Evolutionary conservation across 176 grass and related monocot species (phyloP).

Genomic region (Ensete glaucum): DNA sequence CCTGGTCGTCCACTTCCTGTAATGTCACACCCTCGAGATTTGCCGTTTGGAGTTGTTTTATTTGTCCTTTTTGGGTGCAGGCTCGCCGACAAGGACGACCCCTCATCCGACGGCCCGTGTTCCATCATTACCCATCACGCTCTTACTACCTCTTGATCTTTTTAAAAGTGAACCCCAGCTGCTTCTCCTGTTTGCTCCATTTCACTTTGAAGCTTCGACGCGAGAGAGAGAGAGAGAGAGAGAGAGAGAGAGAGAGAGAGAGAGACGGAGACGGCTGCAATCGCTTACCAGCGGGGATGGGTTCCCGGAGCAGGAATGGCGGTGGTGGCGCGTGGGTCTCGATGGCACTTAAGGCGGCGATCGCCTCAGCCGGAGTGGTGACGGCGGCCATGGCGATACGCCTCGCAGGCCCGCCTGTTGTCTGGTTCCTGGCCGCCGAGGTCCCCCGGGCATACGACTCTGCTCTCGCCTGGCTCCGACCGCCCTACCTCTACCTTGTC

Average conservation of each 20-base stretch:
- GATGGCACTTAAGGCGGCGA: slow-evolving; percentile 43
- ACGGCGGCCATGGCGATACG: slow-evolving; percentile 32
- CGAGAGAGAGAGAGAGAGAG: background rate
- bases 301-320: background rate
- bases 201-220: background rate
- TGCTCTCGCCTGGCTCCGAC: slow-evolving; percentile 48
- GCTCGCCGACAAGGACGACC: background rate
- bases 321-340: background rate
- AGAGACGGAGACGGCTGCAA: background rate
- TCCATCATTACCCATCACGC: background rate
- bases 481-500: slow-evolving; percentile 83
- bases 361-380: slow-evolving; percentile 24
- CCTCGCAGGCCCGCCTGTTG: slow-evolving; percentile 34
- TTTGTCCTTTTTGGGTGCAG: background rate
- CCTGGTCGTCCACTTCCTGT: too few species aligned
- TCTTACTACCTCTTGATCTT: background rate
- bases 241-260: background rate
- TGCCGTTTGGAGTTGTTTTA: too few species aligned
- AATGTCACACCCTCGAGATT: too few species aligned
- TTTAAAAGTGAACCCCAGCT: background rate
- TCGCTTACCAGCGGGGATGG: background rate
- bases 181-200: background rate
- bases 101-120: background rate
- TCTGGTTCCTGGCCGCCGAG: slow-evolving; percentile 36
- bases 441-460: slow-evolving; percentile 44